Base-by-base conservation (phyloP, 805 yeast genomes). In the Torulaspora quercuum region DNA sequence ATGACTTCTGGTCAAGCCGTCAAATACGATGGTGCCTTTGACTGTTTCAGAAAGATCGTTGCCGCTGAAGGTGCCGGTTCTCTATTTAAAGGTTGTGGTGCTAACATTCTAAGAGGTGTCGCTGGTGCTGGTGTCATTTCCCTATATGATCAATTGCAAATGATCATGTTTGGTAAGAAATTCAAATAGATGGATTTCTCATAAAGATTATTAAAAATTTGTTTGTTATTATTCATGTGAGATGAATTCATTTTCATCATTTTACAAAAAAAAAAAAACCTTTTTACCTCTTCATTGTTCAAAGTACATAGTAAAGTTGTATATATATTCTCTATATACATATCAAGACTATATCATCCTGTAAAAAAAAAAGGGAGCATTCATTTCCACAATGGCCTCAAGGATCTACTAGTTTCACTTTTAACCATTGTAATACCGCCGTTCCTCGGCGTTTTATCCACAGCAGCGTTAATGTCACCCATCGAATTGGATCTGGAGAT, bases 121-220 rank as follows among this genome's bases (percentile, higher is more conserved):
- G 97, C 97, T 72, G 95, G 95, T 81, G 97, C 97, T 67, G 95
- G 95, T 85, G 97, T 89, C 63, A 86, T 88, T 72, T 88, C 97
- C 76, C 65, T 89, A 79, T 88, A 89, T 78, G 97, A 89, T 73
- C 95, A 88, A 77, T 76, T 88, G 70, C 96, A 88, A 77, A 72
- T 88, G 74, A 80, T 88, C 79, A 43, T 89, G 61, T 87, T 88
- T 73, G 97, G 97, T 73, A 87, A 88, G 86, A 86, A 87, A 75
- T 88, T 86, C 80, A 72, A 80, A 74, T 76, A 72, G 68, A 25
- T 44, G 17, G 33, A 10, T 34, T 38, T 19, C 22, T 29, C n/a
- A 19, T 29, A 11, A 17, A 20, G 17, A 19, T 22, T 4, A 25
- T 21, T 30, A 21, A 28, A 20, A 34, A 27, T 36, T 32, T 41